These are phyloP conservation scores for Botrytis galanthina DNA, from an alignment of 2,329 filamentous ascomycete species.

Conservation along the genomic window DNA sequence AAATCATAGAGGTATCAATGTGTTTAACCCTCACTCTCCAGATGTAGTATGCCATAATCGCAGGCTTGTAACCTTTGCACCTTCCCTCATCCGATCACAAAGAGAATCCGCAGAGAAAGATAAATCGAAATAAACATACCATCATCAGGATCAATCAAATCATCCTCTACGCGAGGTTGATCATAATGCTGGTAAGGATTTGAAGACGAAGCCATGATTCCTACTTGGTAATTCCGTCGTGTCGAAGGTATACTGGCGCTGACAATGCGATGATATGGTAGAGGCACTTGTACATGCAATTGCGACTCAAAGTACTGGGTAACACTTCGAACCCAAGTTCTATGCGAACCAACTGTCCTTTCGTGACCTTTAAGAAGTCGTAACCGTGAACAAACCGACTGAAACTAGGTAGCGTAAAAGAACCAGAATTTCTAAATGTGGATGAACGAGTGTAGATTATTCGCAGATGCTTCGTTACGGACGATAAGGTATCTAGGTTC, in stretches of 20 bases:
- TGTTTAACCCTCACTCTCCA: not conserved
- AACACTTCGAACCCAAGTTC: not conserved
- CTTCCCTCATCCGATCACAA: not conserved
- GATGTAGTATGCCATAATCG: not conserved
- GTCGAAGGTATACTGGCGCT: not conserved
- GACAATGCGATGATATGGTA: not conserved
- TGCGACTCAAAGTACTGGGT: not conserved
- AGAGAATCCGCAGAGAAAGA: not conserved
- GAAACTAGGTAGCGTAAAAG: not conserved
- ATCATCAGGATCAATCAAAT: constrained; percentile 77
- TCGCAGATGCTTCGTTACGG: not conserved
- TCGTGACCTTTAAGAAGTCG: not conserved
- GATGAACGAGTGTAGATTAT: not conserved
- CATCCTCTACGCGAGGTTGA: constrained; percentile 60
- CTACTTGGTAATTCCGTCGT: not conserved
- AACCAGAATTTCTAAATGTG: not conserved
- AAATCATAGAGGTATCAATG: not conserved
- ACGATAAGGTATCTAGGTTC: not conserved
- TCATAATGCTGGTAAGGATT: constrained; percentile 58
- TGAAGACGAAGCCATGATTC: constrained; percentile 40
- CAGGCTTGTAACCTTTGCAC: not conserved
- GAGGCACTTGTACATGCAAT: not conserved
- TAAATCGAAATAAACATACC: constrained; percentile 48
- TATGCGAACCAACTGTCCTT: not conserved
- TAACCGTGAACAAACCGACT: not conserved